Conservation (phyloP, 225 moss, liverwort and hornwort genomes). For the Sphagnum tenellum region DNA sequence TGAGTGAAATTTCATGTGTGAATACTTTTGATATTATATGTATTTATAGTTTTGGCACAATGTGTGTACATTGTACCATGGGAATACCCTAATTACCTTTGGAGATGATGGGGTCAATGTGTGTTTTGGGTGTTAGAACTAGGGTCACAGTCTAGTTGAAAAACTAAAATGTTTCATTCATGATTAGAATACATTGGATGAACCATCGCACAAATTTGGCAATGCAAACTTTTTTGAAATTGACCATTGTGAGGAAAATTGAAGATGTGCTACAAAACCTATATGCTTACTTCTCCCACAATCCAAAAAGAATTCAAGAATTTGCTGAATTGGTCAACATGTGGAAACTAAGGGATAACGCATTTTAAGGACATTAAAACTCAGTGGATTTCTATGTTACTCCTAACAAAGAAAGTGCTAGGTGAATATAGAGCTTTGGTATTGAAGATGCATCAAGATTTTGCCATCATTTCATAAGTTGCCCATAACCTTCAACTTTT, state of each 20-base stretch:
- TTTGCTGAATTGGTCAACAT: neutral
- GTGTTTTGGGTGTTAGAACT: neutral
- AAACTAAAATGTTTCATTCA: neutral
- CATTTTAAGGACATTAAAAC: neutral
- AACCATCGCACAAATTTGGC: neutral
- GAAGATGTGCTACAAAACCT: neutral
- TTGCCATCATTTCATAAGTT: neutral
- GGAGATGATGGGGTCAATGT: neutral
- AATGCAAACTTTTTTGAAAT: neutral
- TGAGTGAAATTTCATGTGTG: too few relatives aligned
- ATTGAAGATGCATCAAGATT: neutral
- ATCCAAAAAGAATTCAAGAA: neutral
- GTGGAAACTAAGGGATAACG: neutral
- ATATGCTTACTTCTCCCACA: neutral
- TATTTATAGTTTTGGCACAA: too few relatives aligned
- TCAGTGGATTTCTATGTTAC: neutral
- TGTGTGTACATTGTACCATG: too few relatives aligned
- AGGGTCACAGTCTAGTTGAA: neutral
- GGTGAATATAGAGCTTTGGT: neutral
- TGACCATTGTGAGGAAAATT: neutral
- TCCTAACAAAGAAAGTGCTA: neutral
- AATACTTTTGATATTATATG: too few relatives aligned
- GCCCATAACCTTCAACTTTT: neutral
- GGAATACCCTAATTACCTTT: neutral
- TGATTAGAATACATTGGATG: neutral